phyloP scores from a whole-genome alignment of 1,284 basidiomycete species.

The Salmacisia buchloeana region DNA sequence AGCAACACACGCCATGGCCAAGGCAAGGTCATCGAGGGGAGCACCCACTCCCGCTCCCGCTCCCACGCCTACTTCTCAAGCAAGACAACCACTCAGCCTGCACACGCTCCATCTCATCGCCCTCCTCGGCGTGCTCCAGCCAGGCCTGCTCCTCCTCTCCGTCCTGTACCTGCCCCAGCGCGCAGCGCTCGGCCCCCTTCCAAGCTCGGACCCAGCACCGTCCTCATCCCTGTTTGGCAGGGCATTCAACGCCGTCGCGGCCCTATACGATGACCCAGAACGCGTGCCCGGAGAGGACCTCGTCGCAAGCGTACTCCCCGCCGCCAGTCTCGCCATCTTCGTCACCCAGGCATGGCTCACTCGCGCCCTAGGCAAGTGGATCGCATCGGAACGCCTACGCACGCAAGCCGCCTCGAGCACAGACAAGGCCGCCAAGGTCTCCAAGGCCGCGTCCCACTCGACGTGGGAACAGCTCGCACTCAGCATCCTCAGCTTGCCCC shows the following conservation, averaged over 20 bases:
- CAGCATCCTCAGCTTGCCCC: not conserved
- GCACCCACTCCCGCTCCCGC: not conserved
- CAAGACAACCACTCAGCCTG: not conserved
- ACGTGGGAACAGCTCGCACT: not conserved
- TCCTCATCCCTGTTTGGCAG: not conserved
- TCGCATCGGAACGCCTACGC: not conserved
- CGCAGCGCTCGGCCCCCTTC: not conserved
- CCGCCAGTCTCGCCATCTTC: not conserved
- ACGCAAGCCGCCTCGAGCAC: too few relatives aligned
- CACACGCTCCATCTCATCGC: not conserved
- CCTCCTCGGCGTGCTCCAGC: not conserved
- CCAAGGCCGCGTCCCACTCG: not conserved
- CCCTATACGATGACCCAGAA: not conserved
- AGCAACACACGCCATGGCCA: too few relatives aligned
- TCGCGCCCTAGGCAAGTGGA: constrained; percentile 1
- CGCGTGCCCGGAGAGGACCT: not conserved
- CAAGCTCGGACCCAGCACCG: not conserved
- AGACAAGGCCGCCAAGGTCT: not conserved
- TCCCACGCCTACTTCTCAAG: not conserved
- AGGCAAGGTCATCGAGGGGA: not conserved
- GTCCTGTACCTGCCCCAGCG: not conserved
- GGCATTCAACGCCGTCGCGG: not conserved
- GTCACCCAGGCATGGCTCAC: constrained; percentile 3
- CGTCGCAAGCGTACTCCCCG: not conserved
- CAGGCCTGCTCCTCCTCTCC: not conserved